Conservation (phyloP, 2,329 filamentous ascomycete genomes). For the Cladorrhinum sp. region DNA sequence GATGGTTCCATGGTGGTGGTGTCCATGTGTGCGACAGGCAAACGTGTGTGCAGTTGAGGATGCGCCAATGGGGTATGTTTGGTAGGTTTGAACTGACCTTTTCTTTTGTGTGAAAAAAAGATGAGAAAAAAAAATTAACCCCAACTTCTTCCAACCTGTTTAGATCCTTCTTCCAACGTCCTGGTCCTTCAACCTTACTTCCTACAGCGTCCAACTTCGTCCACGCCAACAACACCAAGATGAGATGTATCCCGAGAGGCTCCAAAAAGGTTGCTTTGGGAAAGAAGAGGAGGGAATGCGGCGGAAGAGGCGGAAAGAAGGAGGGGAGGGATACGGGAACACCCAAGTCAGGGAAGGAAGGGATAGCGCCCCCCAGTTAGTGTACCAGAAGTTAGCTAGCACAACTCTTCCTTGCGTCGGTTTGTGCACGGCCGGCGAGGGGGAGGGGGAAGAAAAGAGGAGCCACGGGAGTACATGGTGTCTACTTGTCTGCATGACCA, state of each 20-base stretch:
- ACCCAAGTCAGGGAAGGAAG: constrained; percentile 21
- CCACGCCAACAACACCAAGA: constrained; percentile 32
- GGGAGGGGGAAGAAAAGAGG: not conserved
- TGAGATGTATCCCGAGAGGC: constrained; percentile 18
- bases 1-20: not conserved
- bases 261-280: constrained; percentile 25
- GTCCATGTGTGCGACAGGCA: constrained; percentile 11
- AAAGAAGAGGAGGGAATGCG: constrained; percentile 21
- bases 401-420: not conserved
- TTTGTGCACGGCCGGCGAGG: not conserved
- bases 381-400: constrained; percentile 5
- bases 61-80: not conserved
- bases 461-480: no score
- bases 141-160: not conserved
- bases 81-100: constrained; percentile 22
- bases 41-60: constrained; percentile 13
- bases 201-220: constrained; percentile 25
- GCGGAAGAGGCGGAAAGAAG: constrained; percentile 23
- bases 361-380: constrained; percentile 22
- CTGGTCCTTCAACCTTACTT: constrained; percentile 21
- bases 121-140: constrained; percentile 9
- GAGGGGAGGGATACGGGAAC: constrained; percentile 19
- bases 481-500: no score
- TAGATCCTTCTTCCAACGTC: constrained; percentile 16
- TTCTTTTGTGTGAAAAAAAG: not conserved